Conservation (phyloP, 768 basidiomycete genomes). For the Cystobasidium ongulense region DNA sequence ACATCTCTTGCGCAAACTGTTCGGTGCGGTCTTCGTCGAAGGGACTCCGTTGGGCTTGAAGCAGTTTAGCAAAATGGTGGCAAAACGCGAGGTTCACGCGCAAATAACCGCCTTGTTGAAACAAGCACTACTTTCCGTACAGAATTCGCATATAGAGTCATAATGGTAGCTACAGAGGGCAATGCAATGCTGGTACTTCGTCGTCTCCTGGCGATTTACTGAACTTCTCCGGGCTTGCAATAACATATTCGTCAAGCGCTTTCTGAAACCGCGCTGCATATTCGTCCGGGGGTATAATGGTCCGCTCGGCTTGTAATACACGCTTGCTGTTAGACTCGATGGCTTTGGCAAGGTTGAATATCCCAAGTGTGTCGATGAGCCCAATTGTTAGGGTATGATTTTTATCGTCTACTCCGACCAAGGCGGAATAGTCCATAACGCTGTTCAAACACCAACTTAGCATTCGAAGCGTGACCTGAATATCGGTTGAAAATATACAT, state of each 20-base stretch:
- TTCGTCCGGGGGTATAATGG: not conserved
- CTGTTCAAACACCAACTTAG: not conserved
- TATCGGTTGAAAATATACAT: not conserved
- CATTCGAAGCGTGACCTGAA: not conserved
- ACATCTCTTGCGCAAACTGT: not conserved
- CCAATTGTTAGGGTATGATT: not conserved
- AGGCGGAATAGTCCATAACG: not conserved
- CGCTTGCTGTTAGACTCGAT: slow-evolving; percentile 9
- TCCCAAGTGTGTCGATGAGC: not conserved
- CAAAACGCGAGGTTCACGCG: not conserved
- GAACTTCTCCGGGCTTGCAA: slow-evolving; percentile 17
- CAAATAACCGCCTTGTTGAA: not conserved
- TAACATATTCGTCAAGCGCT: not conserved
- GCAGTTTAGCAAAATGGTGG: not conserved
- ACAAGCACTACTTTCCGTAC: too few relatives aligned
- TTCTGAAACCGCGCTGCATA: slow-evolving; percentile 4
- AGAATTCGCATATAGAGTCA: too few relatives aligned
- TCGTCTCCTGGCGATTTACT: slow-evolving; percentile 2
- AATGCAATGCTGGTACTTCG: not conserved
- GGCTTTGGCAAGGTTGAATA: not conserved
- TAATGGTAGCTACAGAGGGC: not conserved
- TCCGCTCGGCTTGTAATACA: not conserved
- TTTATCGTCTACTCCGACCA: not conserved
- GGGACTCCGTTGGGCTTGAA: too few relatives aligned
- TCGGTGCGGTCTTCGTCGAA: too few relatives aligned